phyloP scores from a whole-genome alignment of 495 filamentous ascomycete genomes.

The Apiosordaria backusii region DNA sequence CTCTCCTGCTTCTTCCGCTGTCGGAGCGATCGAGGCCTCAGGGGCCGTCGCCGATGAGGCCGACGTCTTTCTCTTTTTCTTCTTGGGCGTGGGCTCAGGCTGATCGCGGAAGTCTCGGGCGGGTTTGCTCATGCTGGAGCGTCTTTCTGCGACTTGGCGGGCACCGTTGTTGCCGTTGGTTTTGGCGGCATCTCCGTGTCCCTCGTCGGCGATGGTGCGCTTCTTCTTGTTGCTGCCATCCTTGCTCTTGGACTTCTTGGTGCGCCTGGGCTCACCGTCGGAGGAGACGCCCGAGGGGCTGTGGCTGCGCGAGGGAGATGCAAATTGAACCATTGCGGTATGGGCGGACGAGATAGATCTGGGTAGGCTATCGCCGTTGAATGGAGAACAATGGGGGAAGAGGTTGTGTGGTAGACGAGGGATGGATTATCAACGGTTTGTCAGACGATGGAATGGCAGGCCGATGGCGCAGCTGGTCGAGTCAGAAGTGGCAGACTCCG shows the following conservation, averaged over 20 bases:
- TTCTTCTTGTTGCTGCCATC: constrained; percentile 20
- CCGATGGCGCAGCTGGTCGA: constrained; percentile 8
- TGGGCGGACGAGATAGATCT: not conserved
- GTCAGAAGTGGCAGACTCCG: constrained; percentile 8
- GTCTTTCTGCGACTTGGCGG: constrained; percentile 33
- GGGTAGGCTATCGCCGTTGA: not conserved
- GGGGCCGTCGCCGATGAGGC: not conserved
- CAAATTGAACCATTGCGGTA: constrained; percentile 21
- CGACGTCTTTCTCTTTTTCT: constrained; percentile 39
- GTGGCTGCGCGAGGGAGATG: constrained; percentile 20
- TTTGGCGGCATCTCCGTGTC: constrained; percentile 15
- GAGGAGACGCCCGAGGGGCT: constrained; percentile 24
- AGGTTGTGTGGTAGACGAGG: not conserved
- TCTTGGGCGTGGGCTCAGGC: constrained; percentile 44
- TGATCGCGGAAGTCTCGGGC: constrained; percentile 74
- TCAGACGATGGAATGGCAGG: not conserved
- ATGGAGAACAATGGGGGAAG: not conserved
- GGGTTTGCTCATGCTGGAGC: constrained; percentile 58
- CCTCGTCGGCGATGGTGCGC: constrained; percentile 17
- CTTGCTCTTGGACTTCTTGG: constrained; percentile 13
- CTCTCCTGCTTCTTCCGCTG: constrained; percentile 17
- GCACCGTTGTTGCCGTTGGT: constrained; percentile 19
- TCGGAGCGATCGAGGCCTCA: constrained; percentile 1
- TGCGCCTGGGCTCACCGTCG: constrained; percentile 15
- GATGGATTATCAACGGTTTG: too few relatives aligned